Evolutionary conservation across 1,284 basidiomycete species (phyloP), one percentile per base, ranked within the genome.

Genomic region (Entoloma clypeatum): DNA sequence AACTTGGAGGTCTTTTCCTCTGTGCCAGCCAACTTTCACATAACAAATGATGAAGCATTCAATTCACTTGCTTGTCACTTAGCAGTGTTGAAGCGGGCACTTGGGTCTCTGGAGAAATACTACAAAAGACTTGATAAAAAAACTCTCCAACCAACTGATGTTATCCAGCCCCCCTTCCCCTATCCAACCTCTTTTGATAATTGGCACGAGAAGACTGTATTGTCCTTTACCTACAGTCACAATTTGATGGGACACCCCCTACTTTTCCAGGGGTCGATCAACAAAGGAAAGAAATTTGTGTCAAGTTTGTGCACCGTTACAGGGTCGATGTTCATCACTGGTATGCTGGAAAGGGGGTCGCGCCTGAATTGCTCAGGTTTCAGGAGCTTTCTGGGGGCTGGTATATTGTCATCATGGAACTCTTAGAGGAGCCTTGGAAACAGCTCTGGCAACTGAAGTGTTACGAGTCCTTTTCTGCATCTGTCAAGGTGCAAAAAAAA

Each of bases 361-460:
- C 61, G 0, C 61, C 57, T 3, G 18, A 25, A n/a, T 46, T 62
- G 5, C 27, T 25, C 4, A 55, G 48, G 11, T 47, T 49, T 13
- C 42, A 57, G 28, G 9, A n/a, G 5, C 22, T 63, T 4, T 45
- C 51, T 23, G 62, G 53, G 11, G 54, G 56, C 8, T 64, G 59
- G 59, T 36, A 30, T 18, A 58, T 62, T 55, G 49, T 62, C 9
- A 50, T 62, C 13, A 62, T 63, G 59, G 55, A 62, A 16, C 4
- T 25, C 22, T 5, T 53, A 5, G 43, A 43, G 22, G 40, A 49
- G 16, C 13, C 32, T 4, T 44, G 33, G 35, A 21, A 24, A 14
- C 5, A 7, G 8, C 36, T 44, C 33, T 13, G 18, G 14, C 35
- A 21, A 5, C 13, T 36, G 17, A 13, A 13, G 3, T 10, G 16